phyloP scores from a whole-genome alignment of 495 filamentous ascomycete genomes.

The Staphylotrichum longicolle region DNA sequence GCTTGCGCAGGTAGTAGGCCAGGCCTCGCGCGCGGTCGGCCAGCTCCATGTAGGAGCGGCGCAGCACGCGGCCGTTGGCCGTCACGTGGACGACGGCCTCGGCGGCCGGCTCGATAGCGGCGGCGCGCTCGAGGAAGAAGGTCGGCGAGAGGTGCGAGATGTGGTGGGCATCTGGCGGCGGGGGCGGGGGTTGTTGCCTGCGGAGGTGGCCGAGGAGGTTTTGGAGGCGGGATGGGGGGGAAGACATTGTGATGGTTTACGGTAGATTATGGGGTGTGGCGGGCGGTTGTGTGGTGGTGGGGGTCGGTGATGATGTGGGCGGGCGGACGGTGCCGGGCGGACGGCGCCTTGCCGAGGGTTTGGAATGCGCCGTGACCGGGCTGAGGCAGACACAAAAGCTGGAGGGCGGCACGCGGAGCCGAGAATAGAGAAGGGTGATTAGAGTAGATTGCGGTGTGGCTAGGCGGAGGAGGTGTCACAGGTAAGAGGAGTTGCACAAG shows the following conservation, averaged over 20 bases:
- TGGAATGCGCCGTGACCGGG: too few species aligned
- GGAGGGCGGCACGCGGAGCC: too few species aligned
- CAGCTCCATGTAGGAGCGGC: conserved; percentile 72
- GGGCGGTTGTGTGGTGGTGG: neutral
- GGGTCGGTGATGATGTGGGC: neutral
- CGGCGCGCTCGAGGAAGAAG: conserved; percentile 82
- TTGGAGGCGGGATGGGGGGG: conserved; percentile 46
- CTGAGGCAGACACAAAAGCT: too few species aligned
- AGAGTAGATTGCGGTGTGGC: too few species aligned
- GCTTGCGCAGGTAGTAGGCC: conserved; percentile 78
- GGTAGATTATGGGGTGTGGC: neutral
- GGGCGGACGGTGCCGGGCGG: neutral
- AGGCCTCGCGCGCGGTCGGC: conserved; percentile 83
- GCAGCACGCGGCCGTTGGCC: conserved; percentile 66
- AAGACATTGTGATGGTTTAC: conserved; percentile 38
- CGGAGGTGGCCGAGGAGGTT: conserved; percentile 64
- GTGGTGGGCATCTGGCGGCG: conserved; percentile 40
- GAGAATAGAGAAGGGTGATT: too few species aligned
- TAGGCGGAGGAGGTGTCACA: too few species aligned
- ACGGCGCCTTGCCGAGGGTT: too few species aligned
- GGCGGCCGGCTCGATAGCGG: conserved; percentile 83
- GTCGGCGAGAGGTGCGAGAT: conserved; percentile 85
- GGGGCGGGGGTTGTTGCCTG: conserved; percentile 42
- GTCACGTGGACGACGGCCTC: conserved; percentile 87
- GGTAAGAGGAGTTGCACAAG: too few species aligned